Evolutionary conservation across 2,329 filamentous ascomycete genomes (phyloP).

Genomic region (Penicillium sp.): DNA sequence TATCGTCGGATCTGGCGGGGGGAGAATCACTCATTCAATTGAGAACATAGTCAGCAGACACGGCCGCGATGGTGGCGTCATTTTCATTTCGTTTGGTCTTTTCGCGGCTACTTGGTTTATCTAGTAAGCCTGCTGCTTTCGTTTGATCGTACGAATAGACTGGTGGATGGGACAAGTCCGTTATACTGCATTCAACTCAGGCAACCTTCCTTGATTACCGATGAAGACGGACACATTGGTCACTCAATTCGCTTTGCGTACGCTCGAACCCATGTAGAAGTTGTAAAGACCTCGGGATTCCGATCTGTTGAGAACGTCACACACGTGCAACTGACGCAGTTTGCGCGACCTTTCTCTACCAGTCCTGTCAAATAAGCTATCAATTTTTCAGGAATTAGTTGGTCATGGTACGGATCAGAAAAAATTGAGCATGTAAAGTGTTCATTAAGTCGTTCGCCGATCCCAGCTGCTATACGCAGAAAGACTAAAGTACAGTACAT

Average conservation of each 20-base stretch:
- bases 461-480: conserved; percentile 14
- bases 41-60: not conserved
- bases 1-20: not conserved
- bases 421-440: conserved; percentile 1
- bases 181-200: not conserved
- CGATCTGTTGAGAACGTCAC: not conserved
- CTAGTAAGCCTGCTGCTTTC: not conserved
- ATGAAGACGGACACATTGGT: not conserved
- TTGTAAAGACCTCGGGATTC: not conserved
- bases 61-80: not conserved
- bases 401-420: not conserved
- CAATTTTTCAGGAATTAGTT: not conserved
- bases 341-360: not conserved
- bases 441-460: conserved; percentile 16
- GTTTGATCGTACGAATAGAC: conserved; percentile 6
- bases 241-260: not conserved
- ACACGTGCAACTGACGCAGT: not conserved
- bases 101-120: not conserved
- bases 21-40: not conserved
- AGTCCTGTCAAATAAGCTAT: not conserved
- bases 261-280: too few species aligned
- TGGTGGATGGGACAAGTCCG: not conserved
- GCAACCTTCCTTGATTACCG: not conserved
- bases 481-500: conserved; percentile 17
- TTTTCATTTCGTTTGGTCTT: not conserved